Evolutionary conservation across 2,329 filamentous ascomycete genomes (phyloP).

Genomic region (Claviceps pusilla): DNA sequence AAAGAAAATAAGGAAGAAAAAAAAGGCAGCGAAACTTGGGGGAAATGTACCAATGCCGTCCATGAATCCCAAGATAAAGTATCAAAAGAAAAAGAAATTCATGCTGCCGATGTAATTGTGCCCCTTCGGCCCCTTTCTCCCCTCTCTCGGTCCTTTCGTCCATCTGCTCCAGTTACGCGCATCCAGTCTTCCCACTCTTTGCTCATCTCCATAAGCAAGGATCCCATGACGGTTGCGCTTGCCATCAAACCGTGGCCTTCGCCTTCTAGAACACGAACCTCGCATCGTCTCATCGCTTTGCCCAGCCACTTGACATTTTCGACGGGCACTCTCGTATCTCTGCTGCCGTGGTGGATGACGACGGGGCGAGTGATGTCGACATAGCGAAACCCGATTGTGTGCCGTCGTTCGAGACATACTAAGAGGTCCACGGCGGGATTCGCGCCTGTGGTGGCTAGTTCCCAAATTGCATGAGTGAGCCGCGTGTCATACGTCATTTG

Average conservation of each 20-base stretch:
- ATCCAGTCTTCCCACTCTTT: conserved; percentile 88
- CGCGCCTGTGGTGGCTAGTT: conserved; percentile 73
- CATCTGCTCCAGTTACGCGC: conserved; percentile 36
- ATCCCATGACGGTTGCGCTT: conserved; percentile 80
- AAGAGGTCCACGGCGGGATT: conserved; percentile 90
- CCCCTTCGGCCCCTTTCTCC: conserved; percentile 17
- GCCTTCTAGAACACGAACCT: conserved; percentile 76
- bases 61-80: too few relatives aligned
- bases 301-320: conserved; percentile 93
- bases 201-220: conserved; percentile 85
- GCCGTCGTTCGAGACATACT: conserved; percentile 78
- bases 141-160: conserved; percentile 19
- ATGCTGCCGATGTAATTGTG: conserved; percentile 8
- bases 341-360: conserved; percentile 84
- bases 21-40: not conserved
- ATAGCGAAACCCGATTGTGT: conserved; percentile 89
- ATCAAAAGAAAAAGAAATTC: not conserved
- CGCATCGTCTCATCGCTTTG: conserved; percentile 83
- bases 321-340: conserved; percentile 80
- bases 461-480: conserved; percentile 88
- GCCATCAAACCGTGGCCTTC: conserved; percentile 96
- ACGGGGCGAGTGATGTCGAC: conserved; percentile 86
- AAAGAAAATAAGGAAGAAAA: not conserved
- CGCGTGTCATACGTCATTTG: conserved; percentile 66
- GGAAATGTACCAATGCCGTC: not conserved